These are phyloP conservation scores for Neurospora sp. DNA, from an alignment of 495 filamentous ascomycete species.

Conservation along the genomic window DNA sequence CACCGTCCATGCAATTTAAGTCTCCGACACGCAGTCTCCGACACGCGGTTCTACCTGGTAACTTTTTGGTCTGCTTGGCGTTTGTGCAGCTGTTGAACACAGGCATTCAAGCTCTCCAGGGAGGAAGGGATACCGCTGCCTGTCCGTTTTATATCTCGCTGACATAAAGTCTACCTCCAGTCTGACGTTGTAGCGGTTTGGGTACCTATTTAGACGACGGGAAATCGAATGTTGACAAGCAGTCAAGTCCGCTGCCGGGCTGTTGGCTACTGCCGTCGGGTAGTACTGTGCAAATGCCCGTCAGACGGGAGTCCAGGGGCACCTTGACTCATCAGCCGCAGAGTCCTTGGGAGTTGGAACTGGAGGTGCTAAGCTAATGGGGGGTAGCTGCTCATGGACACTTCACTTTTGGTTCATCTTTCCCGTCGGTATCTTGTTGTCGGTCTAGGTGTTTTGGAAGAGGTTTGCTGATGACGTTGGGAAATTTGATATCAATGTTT, in stretches of 20 bases:
- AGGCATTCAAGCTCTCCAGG: neutral
- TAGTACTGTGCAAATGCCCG: neutral
- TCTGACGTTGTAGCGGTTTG: neutral
- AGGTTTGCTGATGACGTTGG: too few relatives aligned
- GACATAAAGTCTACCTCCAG: neutral
- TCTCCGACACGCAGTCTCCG: neutral
- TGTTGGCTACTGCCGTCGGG: neutral
- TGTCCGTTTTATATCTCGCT: neutral
- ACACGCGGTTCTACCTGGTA: neutral
- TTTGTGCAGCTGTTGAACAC: neutral
- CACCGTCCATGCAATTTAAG: neutral
- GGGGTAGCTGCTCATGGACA: neutral
- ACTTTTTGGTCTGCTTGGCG: neutral
- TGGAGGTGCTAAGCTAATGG: neutral
- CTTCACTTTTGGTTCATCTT: neutral
- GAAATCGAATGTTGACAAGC: neutral
- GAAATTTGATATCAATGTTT: neutral
- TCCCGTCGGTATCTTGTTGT: neutral
- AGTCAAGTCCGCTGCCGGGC: neutral
- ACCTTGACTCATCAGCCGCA: neutral
- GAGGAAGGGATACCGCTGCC: neutral
- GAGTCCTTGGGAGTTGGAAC: neutral
- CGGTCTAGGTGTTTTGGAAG: neutral
- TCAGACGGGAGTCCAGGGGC: neutral
- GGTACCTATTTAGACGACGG: neutral